These are phyloP conservation scores for Anastatica hierochuntica DNA, from an alignment of 345 rosid genomes.

Conservation along the genomic window DNA sequence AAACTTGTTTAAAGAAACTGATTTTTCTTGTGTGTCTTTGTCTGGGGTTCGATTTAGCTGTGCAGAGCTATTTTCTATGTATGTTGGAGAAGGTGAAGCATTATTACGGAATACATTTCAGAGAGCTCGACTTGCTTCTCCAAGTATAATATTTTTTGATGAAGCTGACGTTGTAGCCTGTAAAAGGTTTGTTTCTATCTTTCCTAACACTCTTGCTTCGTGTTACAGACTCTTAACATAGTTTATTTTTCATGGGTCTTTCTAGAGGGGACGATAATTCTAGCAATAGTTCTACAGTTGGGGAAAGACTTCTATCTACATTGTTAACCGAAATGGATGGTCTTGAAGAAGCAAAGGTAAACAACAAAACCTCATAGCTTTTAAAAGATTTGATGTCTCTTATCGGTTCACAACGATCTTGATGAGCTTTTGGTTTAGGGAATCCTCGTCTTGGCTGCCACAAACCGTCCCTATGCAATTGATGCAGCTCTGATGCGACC, in stretches of 20 bases:
- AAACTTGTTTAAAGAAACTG: background rate
- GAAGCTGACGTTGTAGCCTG: constrained; percentile 89
- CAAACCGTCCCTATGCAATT: constrained; percentile 82
- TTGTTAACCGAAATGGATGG: constrained; percentile 98
- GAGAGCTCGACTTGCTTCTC: constrained; percentile 87
- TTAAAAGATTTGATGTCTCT: background rate
- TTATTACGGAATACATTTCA: constrained; percentile 72
- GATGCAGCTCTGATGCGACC: constrained; percentile 97
- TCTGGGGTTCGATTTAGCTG: constrained; percentile 67
- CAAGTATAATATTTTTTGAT: constrained; percentile 90
- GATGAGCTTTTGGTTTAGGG: constrained; percentile 37
- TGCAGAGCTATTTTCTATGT: constrained; percentile 90
- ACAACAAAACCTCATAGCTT: constrained; percentile 1
- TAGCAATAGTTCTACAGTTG: constrained; percentile 52
- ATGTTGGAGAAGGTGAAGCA: constrained; percentile 99
- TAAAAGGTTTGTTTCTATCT: constrained; percentile 43
- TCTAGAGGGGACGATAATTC: constrained; percentile 60
- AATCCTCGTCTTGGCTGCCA: constrained; percentile 83
- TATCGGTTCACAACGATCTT: background rate
- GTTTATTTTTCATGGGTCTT: background rate
- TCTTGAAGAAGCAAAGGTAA: constrained; percentile 74
- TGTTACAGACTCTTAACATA: background rate
- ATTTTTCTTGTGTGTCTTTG: background rate
- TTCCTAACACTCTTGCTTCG: background rate
- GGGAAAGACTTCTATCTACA: constrained; percentile 90